Evolutionary conservation across 2,329 filamentous ascomycete species (phyloP).

Genomic region (Monilinia aucupariae): DNA sequence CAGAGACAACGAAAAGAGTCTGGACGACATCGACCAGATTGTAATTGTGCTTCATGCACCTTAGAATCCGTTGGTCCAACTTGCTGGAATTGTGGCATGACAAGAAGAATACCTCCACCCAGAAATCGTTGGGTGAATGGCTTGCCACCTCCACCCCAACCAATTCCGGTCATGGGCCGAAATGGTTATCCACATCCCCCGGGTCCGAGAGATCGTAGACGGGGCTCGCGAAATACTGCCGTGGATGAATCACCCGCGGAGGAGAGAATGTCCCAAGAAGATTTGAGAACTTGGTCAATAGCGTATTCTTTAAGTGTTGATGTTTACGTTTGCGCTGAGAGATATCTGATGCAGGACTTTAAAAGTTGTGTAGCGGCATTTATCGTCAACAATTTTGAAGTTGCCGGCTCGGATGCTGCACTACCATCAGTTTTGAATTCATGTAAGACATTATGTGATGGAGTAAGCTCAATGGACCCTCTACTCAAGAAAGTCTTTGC

Average conservation of each 20-base stretch:
- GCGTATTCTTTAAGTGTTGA: conserved; percentile 44
- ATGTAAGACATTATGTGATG: conserved; percentile 41
- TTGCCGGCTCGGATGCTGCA: conserved; percentile 31
- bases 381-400: conserved; percentile 41
- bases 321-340: conserved; percentile 46
- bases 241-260: conserved; percentile 22
- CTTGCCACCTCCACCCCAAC: conserved; percentile 19
- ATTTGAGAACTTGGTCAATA: conserved; percentile 45
- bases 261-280: conserved; percentile 39
- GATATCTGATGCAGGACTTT: conserved; percentile 44
- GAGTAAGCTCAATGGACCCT: conserved; percentile 41
- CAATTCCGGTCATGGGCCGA: conserved; percentile 22
- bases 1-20: conserved; percentile 41
- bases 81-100: conserved; percentile 41
- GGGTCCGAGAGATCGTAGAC: conserved; percentile 21
- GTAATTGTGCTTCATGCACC: conserved; percentile 41
- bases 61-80: conserved; percentile 34
- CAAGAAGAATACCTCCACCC: conserved; percentile 31
- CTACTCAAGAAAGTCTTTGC: conserved; percentile 46
- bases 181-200: conserved; percentile 23
- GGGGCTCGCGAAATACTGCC: conserved; percentile 22
- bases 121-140: conserved; percentile 25
- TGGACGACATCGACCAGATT: conserved; percentile 42
- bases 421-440: conserved; percentile 38
- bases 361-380: conserved; percentile 40